phyloP scores from a whole-genome alignment of 148 eudicot genomes.

The Silene uniflora region DNA sequence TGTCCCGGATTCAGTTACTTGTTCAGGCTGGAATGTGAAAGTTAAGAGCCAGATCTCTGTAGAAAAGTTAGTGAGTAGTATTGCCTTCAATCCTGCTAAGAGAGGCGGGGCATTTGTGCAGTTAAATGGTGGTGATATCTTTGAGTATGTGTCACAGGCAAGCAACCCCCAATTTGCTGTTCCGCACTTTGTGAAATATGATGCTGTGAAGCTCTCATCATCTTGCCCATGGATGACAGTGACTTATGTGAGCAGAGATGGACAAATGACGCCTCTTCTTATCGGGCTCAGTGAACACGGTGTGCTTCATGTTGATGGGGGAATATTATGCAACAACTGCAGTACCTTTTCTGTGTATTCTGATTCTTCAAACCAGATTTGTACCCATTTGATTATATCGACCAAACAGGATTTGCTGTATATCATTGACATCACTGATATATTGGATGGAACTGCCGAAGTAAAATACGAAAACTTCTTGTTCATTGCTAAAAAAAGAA shows the following conservation, averaged over 20 bases:
- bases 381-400: constrained; percentile 73
- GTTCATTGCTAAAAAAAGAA: constrained; percentile 52
- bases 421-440: constrained; percentile 66
- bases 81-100: constrained; percentile 45
- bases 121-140: constrained; percentile 62
- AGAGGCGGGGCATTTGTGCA: constrained; percentile 65
- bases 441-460: constrained; percentile 53
- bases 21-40: constrained; percentile 76
- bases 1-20: constrained; percentile 54
- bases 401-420: constrained; percentile 92
- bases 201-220: constrained; percentile 45
- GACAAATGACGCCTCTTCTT: constrained; percentile 43
- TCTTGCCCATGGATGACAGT: constrained; percentile 87
- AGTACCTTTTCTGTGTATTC: constrained; percentile 76
- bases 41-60: constrained; percentile 39
- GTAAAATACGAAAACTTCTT: constrained; percentile 66
- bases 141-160: constrained; percentile 49
- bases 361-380: constrained; percentile 46
- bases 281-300: constrained; percentile 79
- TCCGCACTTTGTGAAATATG: constrained; percentile 40
- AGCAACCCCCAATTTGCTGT: constrained; percentile 34
- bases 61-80: constrained; percentile 50
- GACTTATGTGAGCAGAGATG: constrained; percentile 41
- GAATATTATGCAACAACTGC: constrained; percentile 80
- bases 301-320: constrained; percentile 64